phyloP scores from a whole-genome alignment of 2,329 filamentous ascomycete species.

The Aureobasidium sp. region DNA sequence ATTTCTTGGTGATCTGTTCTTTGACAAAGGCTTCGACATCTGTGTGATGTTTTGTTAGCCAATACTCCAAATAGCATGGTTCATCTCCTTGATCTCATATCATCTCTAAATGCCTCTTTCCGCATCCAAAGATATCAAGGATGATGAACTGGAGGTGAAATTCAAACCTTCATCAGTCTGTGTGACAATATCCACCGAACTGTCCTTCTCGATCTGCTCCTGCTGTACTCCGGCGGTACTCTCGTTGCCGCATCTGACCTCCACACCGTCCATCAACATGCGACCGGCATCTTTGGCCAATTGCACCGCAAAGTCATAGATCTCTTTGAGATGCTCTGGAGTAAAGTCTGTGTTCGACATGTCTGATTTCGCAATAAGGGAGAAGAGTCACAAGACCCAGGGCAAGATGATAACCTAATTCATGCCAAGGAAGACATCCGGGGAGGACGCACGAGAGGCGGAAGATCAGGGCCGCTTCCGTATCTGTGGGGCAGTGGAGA shows the following conservation, averaged over 20 bases:
- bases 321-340: slow-evolving; percentile 48
- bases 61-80: background rate
- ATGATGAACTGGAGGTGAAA: background rate
- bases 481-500: background rate
- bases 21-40: slow-evolving; percentile 67
- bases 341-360: slow-evolving; percentile 5
- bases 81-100: background rate
- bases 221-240: slow-evolving; percentile 22
- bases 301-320: slow-evolving; percentile 63
- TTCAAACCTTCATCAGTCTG: slow-evolving; percentile 61
- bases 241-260: slow-evolving; percentile 42
- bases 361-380: background rate
- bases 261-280: slow-evolving; percentile 57
- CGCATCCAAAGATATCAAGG: background rate
- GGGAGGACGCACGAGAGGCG: background rate
- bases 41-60: slow-evolving; percentile 24
- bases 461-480: slow-evolving; percentile 1
- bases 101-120: background rate
- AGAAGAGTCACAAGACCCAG: background rate
- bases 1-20: slow-evolving; percentile 47
- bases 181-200: slow-evolving; percentile 68
- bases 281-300: slow-evolving; percentile 62
- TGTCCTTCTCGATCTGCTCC: slow-evolving; percentile 58
- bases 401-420: background rate
- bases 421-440: background rate